phyloP scores from a whole-genome alignment of 2,329 filamentous ascomycete species.

The Dactylellina sp. region DNA sequence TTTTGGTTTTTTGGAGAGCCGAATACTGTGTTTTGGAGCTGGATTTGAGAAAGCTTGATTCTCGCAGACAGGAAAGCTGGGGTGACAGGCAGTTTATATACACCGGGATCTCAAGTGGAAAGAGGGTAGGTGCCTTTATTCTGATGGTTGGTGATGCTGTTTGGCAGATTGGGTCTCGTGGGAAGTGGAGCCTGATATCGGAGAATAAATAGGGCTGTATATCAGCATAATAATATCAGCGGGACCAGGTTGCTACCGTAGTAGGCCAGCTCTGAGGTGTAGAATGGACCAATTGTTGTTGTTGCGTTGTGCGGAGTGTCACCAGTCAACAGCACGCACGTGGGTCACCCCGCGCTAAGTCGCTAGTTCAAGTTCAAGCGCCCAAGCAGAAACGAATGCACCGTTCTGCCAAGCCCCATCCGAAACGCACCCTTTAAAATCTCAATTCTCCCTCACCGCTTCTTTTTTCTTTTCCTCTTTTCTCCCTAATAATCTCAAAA shows the following conservation, averaged over 20 bases:
- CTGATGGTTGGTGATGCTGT: neutral
- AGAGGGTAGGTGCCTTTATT: neutral
- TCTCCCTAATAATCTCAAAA: slow-evolving; percentile 54
- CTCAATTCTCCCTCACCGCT: neutral
- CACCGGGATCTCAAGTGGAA: neutral
- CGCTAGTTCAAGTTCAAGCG: too few species aligned
- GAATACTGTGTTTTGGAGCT: too few species aligned
- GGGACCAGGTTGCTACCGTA: too few species aligned
- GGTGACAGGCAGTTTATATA: too few species aligned
- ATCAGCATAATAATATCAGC: too few species aligned
- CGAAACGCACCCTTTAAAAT: slow-evolving; percentile 13
- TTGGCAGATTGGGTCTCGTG: slow-evolving; percentile 5
- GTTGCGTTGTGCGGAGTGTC: slow-evolving; percentile 14
- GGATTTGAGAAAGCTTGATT: too few species aligned
- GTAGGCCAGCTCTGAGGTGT: too few species aligned
- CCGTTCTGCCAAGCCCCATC: neutral
- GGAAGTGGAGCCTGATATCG: slow-evolving; percentile 8
- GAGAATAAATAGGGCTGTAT: too few species aligned
- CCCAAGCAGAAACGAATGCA: neutral
- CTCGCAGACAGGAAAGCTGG: too few species aligned
- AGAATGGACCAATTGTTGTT: too few species aligned
- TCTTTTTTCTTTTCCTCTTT: slow-evolving; percentile 30
- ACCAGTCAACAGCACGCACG: slow-evolving; percentile 7
- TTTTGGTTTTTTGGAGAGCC: too few species aligned
- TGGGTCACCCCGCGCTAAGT: slow-evolving; percentile 3